Evolutionary conservation across 1,139 yeast species (phyloP), one percentile per base, ranked within the genome.

Genomic region (Casaregolazyma suthepensis): DNA sequence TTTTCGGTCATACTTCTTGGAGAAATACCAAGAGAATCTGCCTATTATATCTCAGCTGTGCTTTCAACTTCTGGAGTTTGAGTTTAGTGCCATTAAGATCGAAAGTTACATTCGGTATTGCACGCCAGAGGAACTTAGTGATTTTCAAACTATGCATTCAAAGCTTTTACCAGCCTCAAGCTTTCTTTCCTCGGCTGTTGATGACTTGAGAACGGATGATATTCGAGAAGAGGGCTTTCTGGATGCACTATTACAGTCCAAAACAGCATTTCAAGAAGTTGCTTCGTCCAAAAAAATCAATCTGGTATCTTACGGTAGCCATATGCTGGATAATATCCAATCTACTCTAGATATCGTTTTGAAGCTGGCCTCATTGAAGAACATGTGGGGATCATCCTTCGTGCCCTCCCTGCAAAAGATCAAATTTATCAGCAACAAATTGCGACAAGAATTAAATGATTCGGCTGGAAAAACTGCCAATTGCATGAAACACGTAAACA

Each of bases 41-140:
- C 52, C 55, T 3, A 45, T 54, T 17, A 55, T 58, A 38, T 45
- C 55, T 13, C 54, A 56, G 20, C 55, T 60, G 6, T 51, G 59
- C 38, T 37, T 56, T 1, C 46, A 54, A 2, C 48, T 63, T 29
- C 48, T 49, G 22, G 61, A 63, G 13, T 45, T 62, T 10, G 56
- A 56, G 29, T 35, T 52, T 12, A 46, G 53, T 49, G 50, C 62
- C 2, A 40, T 47, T 13, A 56, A 50, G 17, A 23, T 61, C 10
- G 51, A 55, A 1, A 52, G 48, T 42, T 49, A 46, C 26, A 45
- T 58, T 17, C 47, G 52, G 22, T 52, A 54, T n/a, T 55, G 59
- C 15, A 45, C 55, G 10, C 50, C 56, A n/a, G 62, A 60, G 5
- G 51, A 55, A 37, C 60, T 61, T 45, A 50, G 45, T 3, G 18